These are phyloP conservation scores for Eucalyptus erythrocorys DNA, from an alignment of 345 rosid genomes.

Conservation along the genomic window DNA sequence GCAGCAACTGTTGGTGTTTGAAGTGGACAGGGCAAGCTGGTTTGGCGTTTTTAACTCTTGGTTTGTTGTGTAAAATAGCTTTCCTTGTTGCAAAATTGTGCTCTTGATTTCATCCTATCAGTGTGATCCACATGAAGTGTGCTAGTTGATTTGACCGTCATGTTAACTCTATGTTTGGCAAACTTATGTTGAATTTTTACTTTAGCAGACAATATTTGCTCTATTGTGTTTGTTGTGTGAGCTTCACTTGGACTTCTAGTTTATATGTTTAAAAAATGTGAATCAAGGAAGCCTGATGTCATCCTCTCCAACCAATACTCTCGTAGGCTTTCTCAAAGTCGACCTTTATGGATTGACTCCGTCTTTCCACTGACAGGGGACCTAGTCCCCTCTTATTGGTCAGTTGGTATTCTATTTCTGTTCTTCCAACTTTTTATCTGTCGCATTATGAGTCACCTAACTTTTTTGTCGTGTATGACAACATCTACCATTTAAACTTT, in stretches of 20 bases:
- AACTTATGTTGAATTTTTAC: neutral
- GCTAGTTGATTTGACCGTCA: neutral
- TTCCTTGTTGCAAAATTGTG: neutral
- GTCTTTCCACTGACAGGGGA: neutral
- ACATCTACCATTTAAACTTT: neutral
- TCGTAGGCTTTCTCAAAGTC: neutral
- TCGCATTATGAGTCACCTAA: neutral
- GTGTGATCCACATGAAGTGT: neutral
- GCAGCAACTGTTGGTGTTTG: neutral
- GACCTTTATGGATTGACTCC: neutral
- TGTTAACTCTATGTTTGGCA: neutral
- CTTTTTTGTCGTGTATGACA: neutral
- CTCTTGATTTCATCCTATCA: neutral
- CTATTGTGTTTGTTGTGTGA: neutral
- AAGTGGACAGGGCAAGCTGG: neutral
- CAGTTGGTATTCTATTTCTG: neutral
- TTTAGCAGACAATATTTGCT: neutral
- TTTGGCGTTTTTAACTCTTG: neutral
- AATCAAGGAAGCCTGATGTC: neutral
- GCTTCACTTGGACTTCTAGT: neutral
- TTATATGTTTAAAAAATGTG: neutral
- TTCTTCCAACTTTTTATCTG: neutral
- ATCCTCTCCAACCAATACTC: neutral
- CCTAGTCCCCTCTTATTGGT: neutral
- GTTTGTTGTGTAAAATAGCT: neutral